phyloP scores from a whole-genome alignment of 2,329 filamentous ascomycete species.

The Hypoxylon sp. region DNA sequence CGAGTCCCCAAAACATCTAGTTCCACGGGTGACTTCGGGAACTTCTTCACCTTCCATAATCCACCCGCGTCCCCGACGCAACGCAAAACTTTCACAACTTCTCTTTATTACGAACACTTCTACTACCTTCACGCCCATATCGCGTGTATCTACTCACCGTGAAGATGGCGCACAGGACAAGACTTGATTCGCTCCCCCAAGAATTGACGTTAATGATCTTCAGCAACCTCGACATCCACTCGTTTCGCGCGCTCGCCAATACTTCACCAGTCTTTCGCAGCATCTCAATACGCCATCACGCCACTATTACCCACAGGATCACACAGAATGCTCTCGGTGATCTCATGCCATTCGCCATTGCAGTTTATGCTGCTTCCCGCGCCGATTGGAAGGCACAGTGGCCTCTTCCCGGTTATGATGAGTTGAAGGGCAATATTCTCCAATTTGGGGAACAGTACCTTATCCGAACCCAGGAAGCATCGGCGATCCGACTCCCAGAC shows the following conservation, averaged over 20 bases:
- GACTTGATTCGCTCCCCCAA: neutral
- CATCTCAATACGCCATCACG: neutral
- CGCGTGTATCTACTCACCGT: neutral
- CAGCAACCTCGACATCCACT: neutral
- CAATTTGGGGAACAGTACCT: constrained; percentile 1
- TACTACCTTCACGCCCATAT: neutral
- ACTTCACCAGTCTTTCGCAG: neutral
- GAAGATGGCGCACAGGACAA: neutral
- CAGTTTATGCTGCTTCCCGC: neutral
- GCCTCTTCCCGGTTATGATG: neutral
- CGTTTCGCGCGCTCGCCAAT: neutral
- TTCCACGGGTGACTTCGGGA: neutral
- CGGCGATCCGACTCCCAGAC: neutral
- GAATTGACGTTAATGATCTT: neutral
- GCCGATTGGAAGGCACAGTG: constrained; percentile 5
- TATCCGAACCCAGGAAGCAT: neutral
- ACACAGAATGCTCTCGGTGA: neutral
- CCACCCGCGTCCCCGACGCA: too few species aligned
- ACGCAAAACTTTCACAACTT: too few species aligned
- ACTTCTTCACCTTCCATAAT: too few species aligned
- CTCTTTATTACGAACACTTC: neutral
- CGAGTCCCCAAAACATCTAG: too few species aligned
- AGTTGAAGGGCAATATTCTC: neutral
- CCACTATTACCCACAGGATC: neutral
- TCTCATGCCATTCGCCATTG: neutral